Evolutionary conservation across 2,329 filamentous ascomycete genomes (phyloP).

Genomic region (Talaromyces sp.): DNA sequence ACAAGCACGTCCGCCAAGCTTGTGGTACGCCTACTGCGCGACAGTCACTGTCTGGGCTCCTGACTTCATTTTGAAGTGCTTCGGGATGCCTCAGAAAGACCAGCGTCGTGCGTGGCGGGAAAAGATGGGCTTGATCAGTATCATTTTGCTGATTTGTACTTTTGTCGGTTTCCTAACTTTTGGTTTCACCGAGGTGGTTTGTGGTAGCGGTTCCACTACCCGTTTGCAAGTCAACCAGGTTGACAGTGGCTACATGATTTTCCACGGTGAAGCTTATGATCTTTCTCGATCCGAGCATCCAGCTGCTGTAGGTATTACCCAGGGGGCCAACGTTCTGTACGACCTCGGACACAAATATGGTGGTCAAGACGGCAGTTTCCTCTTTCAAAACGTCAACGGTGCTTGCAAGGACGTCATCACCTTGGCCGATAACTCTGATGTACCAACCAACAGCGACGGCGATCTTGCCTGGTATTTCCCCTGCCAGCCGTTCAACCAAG

Average conservation of each 20-base stretch:
- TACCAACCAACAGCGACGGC: conserved; percentile 67
- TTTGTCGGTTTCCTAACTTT: conserved; percentile 95
- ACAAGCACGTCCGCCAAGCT: conserved; percentile 67
- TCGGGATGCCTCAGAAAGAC: conserved; percentile 76
- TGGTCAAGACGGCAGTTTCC: conserved; percentile 89
- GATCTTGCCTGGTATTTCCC: conserved; percentile 97
- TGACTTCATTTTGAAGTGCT: conserved; percentile 75
- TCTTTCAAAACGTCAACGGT: conserved; percentile 98
- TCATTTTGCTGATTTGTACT: conserved; percentile 81
- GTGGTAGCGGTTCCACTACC: conserved; percentile 63
- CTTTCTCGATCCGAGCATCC: conserved; percentile 72
- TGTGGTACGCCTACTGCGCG: conserved; percentile 95
- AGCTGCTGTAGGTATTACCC: conserved; percentile 68
- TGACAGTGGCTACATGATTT: conserved; percentile 81
- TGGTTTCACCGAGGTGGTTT: conserved; percentile 87
- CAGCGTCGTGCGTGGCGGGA: conserved; percentile 94
- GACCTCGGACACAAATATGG: conserved; percentile 76
- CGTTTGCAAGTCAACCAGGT: conserved; percentile 81
- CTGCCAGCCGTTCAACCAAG: conserved; percentile 85
- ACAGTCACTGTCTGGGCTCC: conserved; percentile 94
- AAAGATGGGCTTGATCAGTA: conserved; percentile 93
- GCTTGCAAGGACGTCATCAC: conserved; percentile 90
- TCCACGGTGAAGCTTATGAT: conserved; percentile 87
- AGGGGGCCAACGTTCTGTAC: conserved; percentile 73
- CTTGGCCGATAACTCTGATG: conserved; percentile 60